phyloP scores from a whole-genome alignment of 306 rosid genomes.

The Castanea crenata region DNA sequence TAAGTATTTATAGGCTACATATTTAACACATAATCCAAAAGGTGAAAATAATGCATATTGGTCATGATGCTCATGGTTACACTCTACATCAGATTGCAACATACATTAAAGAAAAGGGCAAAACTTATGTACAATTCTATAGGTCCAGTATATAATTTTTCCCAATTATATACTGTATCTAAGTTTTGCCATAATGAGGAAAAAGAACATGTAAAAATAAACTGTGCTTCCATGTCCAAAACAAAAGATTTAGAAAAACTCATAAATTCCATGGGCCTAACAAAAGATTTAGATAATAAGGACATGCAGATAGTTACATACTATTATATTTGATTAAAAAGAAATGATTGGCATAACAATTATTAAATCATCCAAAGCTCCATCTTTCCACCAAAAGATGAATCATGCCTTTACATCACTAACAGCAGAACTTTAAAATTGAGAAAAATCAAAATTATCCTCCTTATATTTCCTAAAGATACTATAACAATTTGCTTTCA shows the following conservation, averaged over 20 bases:
- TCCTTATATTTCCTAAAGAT: not conserved
- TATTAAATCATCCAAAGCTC: not conserved
- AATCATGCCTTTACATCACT: not conserved
- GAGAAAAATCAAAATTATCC: not conserved
- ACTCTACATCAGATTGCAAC: not conserved
- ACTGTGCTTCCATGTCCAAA: not conserved
- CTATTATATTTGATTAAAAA: not conserved
- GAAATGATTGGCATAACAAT: not conserved
- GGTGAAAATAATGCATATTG: not conserved
- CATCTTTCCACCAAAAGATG: not conserved
- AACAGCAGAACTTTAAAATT: not conserved
- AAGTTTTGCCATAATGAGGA: too few species aligned
- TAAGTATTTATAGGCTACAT: not conserved
- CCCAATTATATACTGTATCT: too few species aligned
- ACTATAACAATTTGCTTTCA: not conserved
- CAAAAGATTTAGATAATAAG: not conserved
- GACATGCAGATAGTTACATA: not conserved
- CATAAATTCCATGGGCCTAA: not conserved
- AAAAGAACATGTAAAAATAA: not conserved
- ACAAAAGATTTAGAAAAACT: not conserved
- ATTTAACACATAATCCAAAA: not conserved
- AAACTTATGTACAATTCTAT: too few species aligned
- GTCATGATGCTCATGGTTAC: not conserved
- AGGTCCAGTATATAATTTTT: too few species aligned
- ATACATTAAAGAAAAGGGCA: not conserved